Evolutionary conservation across 257 asterid genomes (phyloP), one percentile per base, ranked within the genome.

Genomic region (Buddleja alternifolia): DNA sequence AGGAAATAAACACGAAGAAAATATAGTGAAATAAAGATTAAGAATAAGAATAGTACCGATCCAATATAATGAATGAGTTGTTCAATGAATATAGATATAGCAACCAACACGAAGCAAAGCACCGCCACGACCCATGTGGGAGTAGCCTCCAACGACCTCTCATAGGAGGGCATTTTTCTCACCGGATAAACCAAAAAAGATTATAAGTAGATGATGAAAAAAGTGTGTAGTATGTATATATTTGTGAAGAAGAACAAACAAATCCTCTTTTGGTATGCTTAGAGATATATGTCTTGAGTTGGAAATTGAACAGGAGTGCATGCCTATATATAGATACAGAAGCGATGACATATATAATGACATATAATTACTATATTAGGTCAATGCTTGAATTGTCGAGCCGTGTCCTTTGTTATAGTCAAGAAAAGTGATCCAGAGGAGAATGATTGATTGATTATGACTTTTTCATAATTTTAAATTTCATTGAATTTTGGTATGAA

Each of bases 121-220:
- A 82, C 88, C 11, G 97, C 95, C 10, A 91, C 95, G 0, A 88
- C 96, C 97, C 97, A 91, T 3, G 97, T 91, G 45, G 97, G 84
- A 0, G 97, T 91, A 19, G 77, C 79, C 79, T 88, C 93, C 79
- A 90, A 56, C 47, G 95, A 55, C 77, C 89, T 61, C 76, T 80
- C 84, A 42, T 73, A 83, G 21, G 82, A 81, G 4, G 86, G 86
- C 92, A 88, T 87, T 41, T 70, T 15, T 15, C 3, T 23, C 16
- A 19, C 11, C 10, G 41, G 29, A 1, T 15, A 21, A 20, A 15
- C 10, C 40, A 40, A 1, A 23, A 21, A 20, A 52, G 34, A 19
- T 34, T 36, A 14, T 16, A 3, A 20, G 5, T 2, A 1, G 17
- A 45, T 16, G 1, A 44, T 6, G 19, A 4, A 24, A 29, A 29